phyloP scores from a whole-genome alignment of 2,329 filamentous ascomycete genomes.

The Gliomastix tumulicola region DNA sequence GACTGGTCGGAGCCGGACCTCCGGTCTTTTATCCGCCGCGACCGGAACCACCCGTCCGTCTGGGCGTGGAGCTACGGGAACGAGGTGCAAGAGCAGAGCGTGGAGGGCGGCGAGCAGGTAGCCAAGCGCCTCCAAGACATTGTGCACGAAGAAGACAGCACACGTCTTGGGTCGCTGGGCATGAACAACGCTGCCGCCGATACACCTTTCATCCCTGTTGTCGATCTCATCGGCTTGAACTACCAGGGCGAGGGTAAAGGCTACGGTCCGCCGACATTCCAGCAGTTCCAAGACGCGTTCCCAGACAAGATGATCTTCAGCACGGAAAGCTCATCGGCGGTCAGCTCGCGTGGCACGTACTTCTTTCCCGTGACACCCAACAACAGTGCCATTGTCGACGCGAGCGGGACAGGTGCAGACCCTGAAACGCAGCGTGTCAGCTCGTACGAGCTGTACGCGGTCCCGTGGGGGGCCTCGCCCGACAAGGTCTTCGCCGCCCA shows the following conservation, averaged over 20 bases:
- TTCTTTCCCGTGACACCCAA: constrained; percentile 39
- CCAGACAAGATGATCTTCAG: constrained; percentile 38
- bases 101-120: constrained; percentile 18
- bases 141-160: constrained; percentile 36
- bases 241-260: constrained; percentile 46
- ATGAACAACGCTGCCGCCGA: constrained; percentile 37
- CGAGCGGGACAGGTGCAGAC: constrained; percentile 1
- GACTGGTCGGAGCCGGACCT: constrained; percentile 48
- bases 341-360: constrained; percentile 44
- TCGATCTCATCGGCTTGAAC: constrained; percentile 43
- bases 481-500: constrained; percentile 45
- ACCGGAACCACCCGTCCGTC: constrained; percentile 48
- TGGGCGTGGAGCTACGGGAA: constrained; percentile 47
- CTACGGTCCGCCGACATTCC: constrained; percentile 23
- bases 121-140: constrained; percentile 31
- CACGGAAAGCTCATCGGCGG: constrained; percentile 32
- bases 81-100: constrained; percentile 40
- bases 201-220: constrained; percentile 24
- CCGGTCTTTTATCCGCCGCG: constrained; percentile 40
- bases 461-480: constrained; percentile 35
- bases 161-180: constrained; percentile 31
- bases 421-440: constrained; percentile 21
- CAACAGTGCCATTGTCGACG: constrained; percentile 26
- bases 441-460: constrained; percentile 43
- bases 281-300: constrained; percentile 33